Percentiles rank a stretch among this genome's conserved stretches.
phyloP scores from a whole-genome alignment of 1,284 basidiomycete species.

The Heterobasidion occidentale region DNA sequence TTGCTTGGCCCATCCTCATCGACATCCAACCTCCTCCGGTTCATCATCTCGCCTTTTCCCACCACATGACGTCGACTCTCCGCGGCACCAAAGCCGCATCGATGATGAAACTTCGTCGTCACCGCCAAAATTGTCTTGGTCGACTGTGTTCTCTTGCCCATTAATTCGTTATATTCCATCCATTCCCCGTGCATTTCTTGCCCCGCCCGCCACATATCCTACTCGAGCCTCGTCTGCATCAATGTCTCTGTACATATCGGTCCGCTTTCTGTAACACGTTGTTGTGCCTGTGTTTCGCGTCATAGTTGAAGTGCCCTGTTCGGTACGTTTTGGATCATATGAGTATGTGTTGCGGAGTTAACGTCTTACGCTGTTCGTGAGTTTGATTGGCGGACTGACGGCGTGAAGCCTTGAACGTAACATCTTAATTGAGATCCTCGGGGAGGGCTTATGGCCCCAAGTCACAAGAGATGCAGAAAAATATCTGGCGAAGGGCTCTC shows the following conservation, averaged over 20 bases:
- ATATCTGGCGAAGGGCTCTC: no score
- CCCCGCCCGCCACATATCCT: neutral
- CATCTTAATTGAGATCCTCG: no score
- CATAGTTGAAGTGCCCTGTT: neutral
- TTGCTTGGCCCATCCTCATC: neutral
- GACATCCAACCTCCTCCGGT: neutral
- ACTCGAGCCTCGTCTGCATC: neutral
- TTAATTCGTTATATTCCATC: neutral
- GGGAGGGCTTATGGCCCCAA: no score
- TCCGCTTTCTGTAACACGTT: neutral
- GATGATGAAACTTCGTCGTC: neutral
- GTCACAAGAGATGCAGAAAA: no score
- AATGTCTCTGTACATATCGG: neutral
- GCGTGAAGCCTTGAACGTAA: no score
- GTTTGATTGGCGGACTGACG: no score
- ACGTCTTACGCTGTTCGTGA: no score
- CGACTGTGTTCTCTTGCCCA: neutral
- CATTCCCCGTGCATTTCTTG: neutral
- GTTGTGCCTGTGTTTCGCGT: neutral
- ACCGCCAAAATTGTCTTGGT: neutral
- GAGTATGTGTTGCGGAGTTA: no score
- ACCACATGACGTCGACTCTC: neutral
- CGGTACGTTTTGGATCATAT: no score
- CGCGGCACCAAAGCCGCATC: no score
- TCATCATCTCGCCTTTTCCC: neutral